These are phyloP conservation scores for Capronia coronata DNA, from an alignment of 2,329 filamentous ascomycete species.

Conservation along the genomic window DNA sequence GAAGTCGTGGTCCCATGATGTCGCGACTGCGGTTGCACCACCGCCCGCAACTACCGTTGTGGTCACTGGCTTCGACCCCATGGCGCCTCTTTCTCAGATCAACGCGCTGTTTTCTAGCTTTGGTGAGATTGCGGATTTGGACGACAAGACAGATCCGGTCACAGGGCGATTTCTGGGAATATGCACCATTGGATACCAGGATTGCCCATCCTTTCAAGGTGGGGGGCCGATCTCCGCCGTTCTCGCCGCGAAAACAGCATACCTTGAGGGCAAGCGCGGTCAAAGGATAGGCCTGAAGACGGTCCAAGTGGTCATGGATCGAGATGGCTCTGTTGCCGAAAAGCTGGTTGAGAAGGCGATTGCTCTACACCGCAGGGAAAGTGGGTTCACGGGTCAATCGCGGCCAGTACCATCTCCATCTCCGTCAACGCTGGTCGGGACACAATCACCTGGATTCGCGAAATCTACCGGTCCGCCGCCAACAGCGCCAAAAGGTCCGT, in stretches of 20 bases:
- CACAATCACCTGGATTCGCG: constrained; percentile 36
- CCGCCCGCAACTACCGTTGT: constrained; percentile 86
- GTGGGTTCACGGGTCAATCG: constrained; percentile 34
- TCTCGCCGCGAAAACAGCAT: constrained; percentile 72
- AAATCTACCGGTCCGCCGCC: constrained; percentile 62
- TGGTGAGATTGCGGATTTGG: constrained; percentile 82
- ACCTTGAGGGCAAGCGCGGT: constrained; percentile 65
- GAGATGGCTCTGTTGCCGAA: constrained; percentile 75
- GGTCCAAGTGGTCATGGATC: constrained; percentile 80
- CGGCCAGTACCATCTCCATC: constrained; percentile 22
- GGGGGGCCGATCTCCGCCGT: constrained; percentile 58
- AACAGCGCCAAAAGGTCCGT: constrained; percentile 80
- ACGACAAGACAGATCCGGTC: constrained; percentile 90
- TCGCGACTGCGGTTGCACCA: constrained; percentile 69
- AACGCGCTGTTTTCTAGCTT: constrained; percentile 69
- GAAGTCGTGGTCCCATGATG: constrained; percentile 74
- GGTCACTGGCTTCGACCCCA: constrained; percentile 90
- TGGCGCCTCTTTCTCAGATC: constrained; percentile 53
- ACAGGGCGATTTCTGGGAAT: constrained; percentile 93
- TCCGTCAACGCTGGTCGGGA: constrained; percentile 24
- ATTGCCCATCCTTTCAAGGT: constrained; percentile 53
- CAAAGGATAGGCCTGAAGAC: constrained; percentile 70
- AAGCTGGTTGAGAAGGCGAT: constrained; percentile 70
- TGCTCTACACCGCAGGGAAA: constrained; percentile 56
- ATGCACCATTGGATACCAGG: constrained; percentile 82